Conservation (phyloP, 306 rosid species). For the Pyrus betulifolia region DNA sequence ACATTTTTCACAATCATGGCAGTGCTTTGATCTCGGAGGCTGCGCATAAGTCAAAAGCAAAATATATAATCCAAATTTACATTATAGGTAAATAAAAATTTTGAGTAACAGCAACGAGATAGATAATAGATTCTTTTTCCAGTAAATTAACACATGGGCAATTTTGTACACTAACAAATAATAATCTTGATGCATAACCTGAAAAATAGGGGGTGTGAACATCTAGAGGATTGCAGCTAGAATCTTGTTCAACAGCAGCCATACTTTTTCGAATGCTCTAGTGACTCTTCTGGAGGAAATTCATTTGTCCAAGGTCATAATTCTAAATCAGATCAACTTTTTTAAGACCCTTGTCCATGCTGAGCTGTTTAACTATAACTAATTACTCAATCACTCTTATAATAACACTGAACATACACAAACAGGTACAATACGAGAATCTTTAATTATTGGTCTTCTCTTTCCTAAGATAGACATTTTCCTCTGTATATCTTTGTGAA, state of each 20-base stretch:
- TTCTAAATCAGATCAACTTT: not conserved
- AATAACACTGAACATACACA: too few species aligned
- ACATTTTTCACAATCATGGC: constrained; percentile 94
- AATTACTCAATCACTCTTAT: not conserved
- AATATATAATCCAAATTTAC: constrained; percentile 15
- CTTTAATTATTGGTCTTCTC: not conserved
- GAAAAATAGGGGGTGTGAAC: not conserved
- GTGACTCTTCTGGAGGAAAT: not conserved
- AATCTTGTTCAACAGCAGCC: not conserved
- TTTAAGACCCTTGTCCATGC: not conserved
- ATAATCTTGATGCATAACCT: not conserved
- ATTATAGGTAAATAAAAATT: not conserved
- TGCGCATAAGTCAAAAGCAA: constrained; percentile 33
- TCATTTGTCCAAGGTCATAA: not conserved
- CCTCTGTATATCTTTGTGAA: not conserved
- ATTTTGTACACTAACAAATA: not conserved
- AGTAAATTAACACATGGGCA: not conserved
- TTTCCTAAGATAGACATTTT: not conserved
- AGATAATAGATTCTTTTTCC: not conserved
- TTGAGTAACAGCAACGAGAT: not conserved
- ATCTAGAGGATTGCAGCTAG: not conserved
- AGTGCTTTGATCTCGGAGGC: constrained; percentile 97
- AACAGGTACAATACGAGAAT: not conserved
- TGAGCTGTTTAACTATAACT: not conserved
- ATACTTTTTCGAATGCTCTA: not conserved